Base-by-base conservation (phyloP, 139 green algal species). In the Picochlorum sp. region DNA sequence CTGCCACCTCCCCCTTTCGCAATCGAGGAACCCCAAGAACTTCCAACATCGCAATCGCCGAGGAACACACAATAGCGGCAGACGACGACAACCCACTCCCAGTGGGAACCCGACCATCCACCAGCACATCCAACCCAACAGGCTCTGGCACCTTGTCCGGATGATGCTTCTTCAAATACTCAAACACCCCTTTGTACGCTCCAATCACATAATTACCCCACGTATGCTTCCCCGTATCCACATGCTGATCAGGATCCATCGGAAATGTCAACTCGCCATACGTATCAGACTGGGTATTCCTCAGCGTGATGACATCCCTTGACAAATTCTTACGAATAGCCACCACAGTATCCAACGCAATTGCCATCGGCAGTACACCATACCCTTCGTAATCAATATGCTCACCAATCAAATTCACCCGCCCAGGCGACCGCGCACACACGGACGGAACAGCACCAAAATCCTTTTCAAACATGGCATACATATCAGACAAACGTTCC, bases 341-440 rank as follows among this genome's bases (percentile, higher is more conserved):
- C 11, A 79, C 72, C 14, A 80, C 51, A 0, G 65, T 74, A 56
- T 81, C 45, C 69, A 82, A 54, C 3, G 69, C 66, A 61, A 98
- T 91, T n/a, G 92, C 93, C 92, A 98, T 98, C 28, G 93, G 93
- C 49, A 98, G 84, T 56, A 98, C 92, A 8, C 76, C 85, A 65
- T 98, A 98, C 2, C 93, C 93, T 65, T 96, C 87, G 63, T 97
- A 98, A 66, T 97, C 92, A 61, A 97, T 97, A 66, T 97, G 92
- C 76, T 97, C 92, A 11, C 92, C 93, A 47, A 98, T 98, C 10
- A 98, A 68, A 77, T 98, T 98, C 11, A 98, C 93, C 0, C 93
- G 82, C 3, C 93, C 93, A 89, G 84, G 61, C 56, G 23, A 65
- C 3, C 69, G 63, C 11, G 24, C 26, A 21, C n/a, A 54, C 16